Evolutionary conservation across 2,329 filamentous ascomycete species (phyloP).

Genomic region (Trichoderma oligosporum): DNA sequence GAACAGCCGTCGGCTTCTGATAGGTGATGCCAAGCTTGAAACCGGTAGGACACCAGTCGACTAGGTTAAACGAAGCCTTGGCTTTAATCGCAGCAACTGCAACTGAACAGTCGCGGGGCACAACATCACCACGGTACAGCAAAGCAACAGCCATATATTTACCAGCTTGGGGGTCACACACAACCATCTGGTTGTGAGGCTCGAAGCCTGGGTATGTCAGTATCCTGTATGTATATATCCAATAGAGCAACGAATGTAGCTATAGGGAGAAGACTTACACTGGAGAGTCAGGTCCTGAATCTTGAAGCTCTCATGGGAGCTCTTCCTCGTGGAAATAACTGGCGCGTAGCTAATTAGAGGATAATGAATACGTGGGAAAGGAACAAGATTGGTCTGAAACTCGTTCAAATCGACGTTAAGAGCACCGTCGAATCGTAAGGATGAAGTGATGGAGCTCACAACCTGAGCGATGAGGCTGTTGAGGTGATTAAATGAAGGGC

Average conservation of each 20-base stretch:
- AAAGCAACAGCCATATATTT: conserved; percentile 75
- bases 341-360: conserved; percentile 70
- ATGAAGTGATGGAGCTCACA: conserved; percentile 70
- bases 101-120: conserved; percentile 65
- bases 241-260: conserved; percentile 33
- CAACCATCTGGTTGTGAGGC: conserved; percentile 76
- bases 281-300: conserved; percentile 72
- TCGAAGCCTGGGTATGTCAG: conserved; percentile 57
- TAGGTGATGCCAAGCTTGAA: conserved; percentile 77
- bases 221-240: neutral
- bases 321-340: conserved; percentile 69
- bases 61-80: conserved; percentile 68
- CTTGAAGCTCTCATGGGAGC: conserved; percentile 84
- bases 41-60: conserved; percentile 72
- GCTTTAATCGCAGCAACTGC: conserved; percentile 66
- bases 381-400: conserved; percentile 74
- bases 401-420: conserved; percentile 73
- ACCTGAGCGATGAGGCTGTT: conserved; percentile 72
- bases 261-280: conserved; percentile 46
- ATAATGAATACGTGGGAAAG: conserved; percentile 71
- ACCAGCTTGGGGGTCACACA: conserved; percentile 69
- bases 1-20: conserved; percentile 62
- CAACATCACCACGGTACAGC: conserved; percentile 67
- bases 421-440: conserved; percentile 67
- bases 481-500: conserved; percentile 66